Evolutionary conservation across 2,329 filamentous ascomycete species (phyloP).

Genomic region (Xylariaceae sp.): DNA sequence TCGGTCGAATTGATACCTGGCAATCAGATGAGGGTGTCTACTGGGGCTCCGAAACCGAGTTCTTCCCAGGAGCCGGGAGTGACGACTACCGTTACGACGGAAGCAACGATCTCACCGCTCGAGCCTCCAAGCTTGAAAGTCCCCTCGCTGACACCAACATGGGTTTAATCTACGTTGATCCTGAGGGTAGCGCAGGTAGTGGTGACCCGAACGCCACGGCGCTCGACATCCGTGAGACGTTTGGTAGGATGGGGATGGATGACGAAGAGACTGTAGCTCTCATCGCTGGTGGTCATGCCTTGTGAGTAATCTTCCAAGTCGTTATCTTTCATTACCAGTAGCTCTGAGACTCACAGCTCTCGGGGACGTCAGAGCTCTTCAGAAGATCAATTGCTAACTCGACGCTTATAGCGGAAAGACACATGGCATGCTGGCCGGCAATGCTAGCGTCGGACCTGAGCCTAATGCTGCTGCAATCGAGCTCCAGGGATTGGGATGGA

Average conservation of each 20-base stretch:
- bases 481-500: conserved; percentile 69
- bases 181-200: conserved; percentile 68
- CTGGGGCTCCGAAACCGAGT: conserved; percentile 71
- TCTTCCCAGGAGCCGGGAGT: conserved; percentile 68
- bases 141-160: conserved; percentile 66
- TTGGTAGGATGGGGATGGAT: conserved; percentile 76
- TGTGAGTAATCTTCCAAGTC: no score
- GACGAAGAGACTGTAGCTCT: conserved; percentile 78
- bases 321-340: no score
- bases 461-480: conserved; percentile 62
- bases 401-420: no score
- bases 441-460: conserved; percentile 63
- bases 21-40: conserved; percentile 72
- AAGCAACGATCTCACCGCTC: conserved; percentile 28
- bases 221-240: conserved; percentile 68
- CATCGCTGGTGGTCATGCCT: conserved; percentile 72
- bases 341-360: no score
- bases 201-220: conserved; percentile 66
- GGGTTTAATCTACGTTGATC: conserved; percentile 79
- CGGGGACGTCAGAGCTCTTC: no score
- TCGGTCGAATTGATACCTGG: conserved; percentile 68
- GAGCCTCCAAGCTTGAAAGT: conserved; percentile 56
- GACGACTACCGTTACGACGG: conserved; percentile 53
- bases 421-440: conserved; percentile 65
- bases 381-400: no score